Percentiles rank a stretch among this genome's conserved stretches.
Conservation (phyloP, 129 eudicot species). For the Centella asiatica region DNA sequence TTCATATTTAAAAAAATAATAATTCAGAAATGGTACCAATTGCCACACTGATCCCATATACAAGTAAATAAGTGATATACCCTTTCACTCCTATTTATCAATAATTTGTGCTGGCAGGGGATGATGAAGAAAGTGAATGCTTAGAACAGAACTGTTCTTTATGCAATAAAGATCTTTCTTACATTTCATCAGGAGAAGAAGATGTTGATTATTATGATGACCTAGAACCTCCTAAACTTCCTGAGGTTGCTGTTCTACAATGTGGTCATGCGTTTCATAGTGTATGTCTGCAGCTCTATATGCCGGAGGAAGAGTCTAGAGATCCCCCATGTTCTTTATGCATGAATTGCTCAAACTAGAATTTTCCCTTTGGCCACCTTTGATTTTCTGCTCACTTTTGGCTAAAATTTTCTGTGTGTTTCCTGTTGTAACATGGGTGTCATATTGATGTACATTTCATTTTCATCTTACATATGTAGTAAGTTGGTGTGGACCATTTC, state of each 20-base stretch:
- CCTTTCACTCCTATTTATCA: not conserved
- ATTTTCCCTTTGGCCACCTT: not conserved
- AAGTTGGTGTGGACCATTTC: no score
- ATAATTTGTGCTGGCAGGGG: slow-evolving; percentile 18
- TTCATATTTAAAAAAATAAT: no score
- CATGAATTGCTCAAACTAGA: slow-evolving; percentile 9
- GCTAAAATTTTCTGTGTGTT: no score
- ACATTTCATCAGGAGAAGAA: slow-evolving; percentile 19
- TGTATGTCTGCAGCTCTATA: slow-evolving; percentile 28
- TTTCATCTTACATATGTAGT: no score
- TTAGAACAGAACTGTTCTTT: slow-evolving; percentile 28
- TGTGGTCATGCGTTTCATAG: slow-evolving; percentile 58
- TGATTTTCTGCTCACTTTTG: no score
- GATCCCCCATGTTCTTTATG: slow-evolving; percentile 47
- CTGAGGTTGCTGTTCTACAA: slow-evolving; percentile 41
- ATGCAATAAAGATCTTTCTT: slow-evolving; percentile 40
- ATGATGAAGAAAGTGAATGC: slow-evolving; percentile 15
- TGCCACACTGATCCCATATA: no score
- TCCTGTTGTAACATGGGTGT: no score
- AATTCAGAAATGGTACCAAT: no score
- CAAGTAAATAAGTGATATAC: not conserved
- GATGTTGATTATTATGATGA: slow-evolving; percentile 21
- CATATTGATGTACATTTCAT: no score
- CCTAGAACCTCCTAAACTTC: slow-evolving; percentile 28
- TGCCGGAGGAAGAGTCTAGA: slow-evolving; percentile 17